Evolutionary conservation across 345 rosid species (phyloP), one percentile per base, ranked within the genome.

Genomic region (Carallia brachiata): DNA sequence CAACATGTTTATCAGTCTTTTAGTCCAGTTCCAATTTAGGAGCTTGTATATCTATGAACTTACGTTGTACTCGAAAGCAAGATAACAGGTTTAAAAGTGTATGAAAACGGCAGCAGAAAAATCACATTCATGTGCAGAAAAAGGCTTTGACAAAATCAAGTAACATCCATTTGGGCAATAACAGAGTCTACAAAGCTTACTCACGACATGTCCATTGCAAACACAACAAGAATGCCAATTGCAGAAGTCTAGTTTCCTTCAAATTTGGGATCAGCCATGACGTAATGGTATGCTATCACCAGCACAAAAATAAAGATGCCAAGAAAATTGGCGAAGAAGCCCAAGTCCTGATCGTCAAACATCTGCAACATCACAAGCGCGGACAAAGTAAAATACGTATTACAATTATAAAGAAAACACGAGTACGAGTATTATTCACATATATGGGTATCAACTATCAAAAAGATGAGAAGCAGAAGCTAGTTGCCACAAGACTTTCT

Each of bases 261-360:
- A 65, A 74, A 91, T 77, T 87, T 91, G 12, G 91, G 91, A 75
- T 91, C 97, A 54, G 97, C 97, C 81, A 88, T 79, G 75, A 91
- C 91, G 36, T 78, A 89, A 68, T 91, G 97, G 69, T 89, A 91
- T 6, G 87, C 89, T 32, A 89, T 88, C 6, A 91, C 90, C 73
- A 88, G 78, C 48, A 75, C 79, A 58, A 89, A 91, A 63, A 89
- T 84, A 73, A 86, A 91, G 54, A 87, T 79, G 78, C 96, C 93
- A 63, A 89, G 89, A 76, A 88, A 82, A 73, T 88, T 91, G 78
- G 86, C 85, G n/a, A 91, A 82, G 73, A 89, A 89, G 36, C 93
- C 95, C 40, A 89, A 81, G 58, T 82, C 90, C 66, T 79, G 90
- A 77, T 91, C 93, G 63, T 86, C 91, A 31, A 89, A 65, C 96